phyloP scores from a whole-genome alignment of 768 basidiomycete genomes.

The Sistotremastrum niveocremeum region DNA sequence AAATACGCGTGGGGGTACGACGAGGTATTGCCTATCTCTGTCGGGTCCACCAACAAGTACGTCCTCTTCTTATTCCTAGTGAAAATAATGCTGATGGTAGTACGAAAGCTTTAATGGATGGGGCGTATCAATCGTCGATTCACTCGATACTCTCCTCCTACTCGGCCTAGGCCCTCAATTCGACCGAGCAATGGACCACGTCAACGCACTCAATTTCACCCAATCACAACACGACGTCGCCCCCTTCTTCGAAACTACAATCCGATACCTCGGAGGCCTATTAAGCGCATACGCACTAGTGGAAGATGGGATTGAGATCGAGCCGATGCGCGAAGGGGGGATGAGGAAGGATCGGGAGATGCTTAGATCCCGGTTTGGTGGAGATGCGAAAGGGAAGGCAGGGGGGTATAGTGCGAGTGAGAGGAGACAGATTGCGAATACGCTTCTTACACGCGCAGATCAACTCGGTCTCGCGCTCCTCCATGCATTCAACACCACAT shows the following conservation, averaged over 20 bases:
- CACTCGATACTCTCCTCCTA: conserved; percentile 28
- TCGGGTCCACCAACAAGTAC: conserved; percentile 7
- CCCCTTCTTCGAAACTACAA: conserved; percentile 27
- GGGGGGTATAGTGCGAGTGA: no score
- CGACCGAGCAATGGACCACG: conserved; percentile 20
- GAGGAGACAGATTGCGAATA: no score
- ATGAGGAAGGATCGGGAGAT: not conserved
- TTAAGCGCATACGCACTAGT: conserved; percentile 29
- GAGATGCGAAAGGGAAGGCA: no score
- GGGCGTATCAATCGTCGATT: conserved; percentile 27
- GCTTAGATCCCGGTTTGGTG: no score
- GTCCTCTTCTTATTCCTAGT: not conserved
- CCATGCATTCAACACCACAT: conserved; percentile 54
- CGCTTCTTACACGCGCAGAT: conserved; percentile 53
- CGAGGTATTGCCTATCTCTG: conserved; percentile 11
- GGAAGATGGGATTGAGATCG: conserved; percentile 24
- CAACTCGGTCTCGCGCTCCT: conserved; percentile 65
- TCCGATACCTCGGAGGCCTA: conserved; percentile 34
- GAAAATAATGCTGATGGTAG: not conserved
- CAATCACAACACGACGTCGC: not conserved
- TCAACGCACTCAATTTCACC: conserved; percentile 6
- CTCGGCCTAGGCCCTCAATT: conserved; percentile 29
- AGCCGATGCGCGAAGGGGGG: conserved; percentile 27
- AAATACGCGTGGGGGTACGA: conserved; percentile 9
- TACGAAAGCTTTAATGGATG: conserved; percentile 12